phyloP scores from a whole-genome alignment of 129 eudicot genomes.

The Heracleum sosnowskyi region DNA sequence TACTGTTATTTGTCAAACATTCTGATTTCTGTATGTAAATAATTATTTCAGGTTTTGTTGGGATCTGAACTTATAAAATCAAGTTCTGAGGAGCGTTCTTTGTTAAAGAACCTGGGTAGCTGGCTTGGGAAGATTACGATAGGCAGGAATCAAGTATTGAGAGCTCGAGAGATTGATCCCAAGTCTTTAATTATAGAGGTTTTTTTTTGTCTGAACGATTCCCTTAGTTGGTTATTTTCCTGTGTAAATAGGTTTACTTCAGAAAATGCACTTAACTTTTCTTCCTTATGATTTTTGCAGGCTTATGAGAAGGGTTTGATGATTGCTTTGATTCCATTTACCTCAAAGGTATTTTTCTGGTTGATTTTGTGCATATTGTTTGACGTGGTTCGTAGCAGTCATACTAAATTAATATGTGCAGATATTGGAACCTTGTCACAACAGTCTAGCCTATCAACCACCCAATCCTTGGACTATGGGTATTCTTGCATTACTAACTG shows the following conservation, averaged over 20 bases:
- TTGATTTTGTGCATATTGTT: not conserved
- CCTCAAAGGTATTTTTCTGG: slow-evolving; percentile 38
- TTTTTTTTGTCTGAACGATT: not conserved
- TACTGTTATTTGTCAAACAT: not conserved
- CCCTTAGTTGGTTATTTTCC: not conserved
- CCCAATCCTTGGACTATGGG: slow-evolving; percentile 99
- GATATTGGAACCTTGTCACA: slow-evolving; percentile 81
- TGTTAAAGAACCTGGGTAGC: slow-evolving; percentile 79
- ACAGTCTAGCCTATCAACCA: slow-evolving; percentile 84
- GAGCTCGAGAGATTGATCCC: slow-evolving; percentile 65
- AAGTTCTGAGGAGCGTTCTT: slow-evolving; percentile 87
- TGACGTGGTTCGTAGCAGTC: not conserved
- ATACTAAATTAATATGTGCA: not conserved
- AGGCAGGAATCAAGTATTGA: slow-evolving; percentile 57
- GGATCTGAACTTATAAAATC: slow-evolving; percentile 91
- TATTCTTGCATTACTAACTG: slow-evolving; percentile 78
- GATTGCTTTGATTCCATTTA: slow-evolving; percentile 96
- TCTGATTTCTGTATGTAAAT: slow-evolving; percentile 16
- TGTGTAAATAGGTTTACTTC: not conserved
- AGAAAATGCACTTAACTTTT: not conserved
- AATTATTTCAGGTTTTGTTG: slow-evolving; percentile 60
- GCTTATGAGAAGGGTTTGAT: slow-evolving; percentile 95
- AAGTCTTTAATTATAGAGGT: slow-evolving; percentile 73
- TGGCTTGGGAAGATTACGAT: slow-evolving; percentile 88
- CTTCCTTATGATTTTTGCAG: slow-evolving; percentile 24